phyloP scores from a whole-genome alignment of 2,329 filamentous ascomycete species.

The Cordyceps pruinosa region DNA sequence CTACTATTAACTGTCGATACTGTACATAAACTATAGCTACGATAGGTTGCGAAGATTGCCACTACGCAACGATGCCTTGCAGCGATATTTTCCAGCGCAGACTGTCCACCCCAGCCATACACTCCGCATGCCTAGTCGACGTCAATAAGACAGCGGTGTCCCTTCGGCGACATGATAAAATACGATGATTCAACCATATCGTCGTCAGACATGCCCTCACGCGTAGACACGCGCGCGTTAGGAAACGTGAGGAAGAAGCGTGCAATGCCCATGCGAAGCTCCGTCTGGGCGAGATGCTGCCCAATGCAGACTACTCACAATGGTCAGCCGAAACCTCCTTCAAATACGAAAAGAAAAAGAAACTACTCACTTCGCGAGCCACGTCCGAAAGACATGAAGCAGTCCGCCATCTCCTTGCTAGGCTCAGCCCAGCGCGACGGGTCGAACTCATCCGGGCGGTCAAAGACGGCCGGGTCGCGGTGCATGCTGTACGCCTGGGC shows the following conservation, averaged over 20 bases:
- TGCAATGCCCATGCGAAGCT: conserved; percentile 44
- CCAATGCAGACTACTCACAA: conserved; percentile 42
- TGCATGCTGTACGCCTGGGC: conserved; percentile 42
- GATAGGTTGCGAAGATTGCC: too few species aligned
- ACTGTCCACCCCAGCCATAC: too few species aligned
- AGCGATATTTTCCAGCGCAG: too few species aligned
- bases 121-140: not conserved
- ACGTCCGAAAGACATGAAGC: conserved; percentile 45
- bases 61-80: too few species aligned
- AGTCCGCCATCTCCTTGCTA: conserved; percentile 36
- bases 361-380: conserved; percentile 36
- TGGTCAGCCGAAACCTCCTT: too few species aligned
- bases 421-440: conserved; percentile 31
- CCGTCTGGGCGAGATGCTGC: conserved; percentile 49
- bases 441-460: conserved; percentile 28
- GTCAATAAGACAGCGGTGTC: conserved; percentile 7
- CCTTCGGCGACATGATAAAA: conserved; percentile 22
- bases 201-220: conserved; percentile 28
- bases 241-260: conserved; percentile 45
- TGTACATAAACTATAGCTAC: too few species aligned
- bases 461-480: conserved; percentile 33
- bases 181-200: conserved; percentile 28
- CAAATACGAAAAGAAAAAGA: not conserved
- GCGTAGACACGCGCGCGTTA: conserved; percentile 22
- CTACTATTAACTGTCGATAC: too few species aligned